Base-by-base conservation (phyloP, 1,284 basidiomycete genomes). In the Ustilago cynodontis region DNA sequence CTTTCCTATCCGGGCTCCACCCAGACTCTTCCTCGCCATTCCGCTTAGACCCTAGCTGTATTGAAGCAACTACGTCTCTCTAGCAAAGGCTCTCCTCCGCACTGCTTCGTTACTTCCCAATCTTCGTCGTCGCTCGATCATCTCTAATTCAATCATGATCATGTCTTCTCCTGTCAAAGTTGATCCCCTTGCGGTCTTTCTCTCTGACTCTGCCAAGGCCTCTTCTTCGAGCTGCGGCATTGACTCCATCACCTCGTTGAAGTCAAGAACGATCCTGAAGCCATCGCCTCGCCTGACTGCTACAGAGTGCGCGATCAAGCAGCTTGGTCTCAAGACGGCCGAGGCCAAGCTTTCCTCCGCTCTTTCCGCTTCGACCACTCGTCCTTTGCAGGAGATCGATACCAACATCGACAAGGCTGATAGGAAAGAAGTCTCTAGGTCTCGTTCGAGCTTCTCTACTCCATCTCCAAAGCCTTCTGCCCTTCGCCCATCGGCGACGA, bases 341-440 rank as follows among this genome's bases (percentile, higher is more conserved):
- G 28, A 18, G 49, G 4, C 22, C 16, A 35, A 45, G n/a, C 22
- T 28, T 7, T 43, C 50, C 14, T 6, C 5, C 2, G 26, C 41
- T 5, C 24, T 52, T 11, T 1, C 22, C 2, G 2, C 64, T 1
- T 53, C 68, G 9, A 13, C 24, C 26, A 41, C n/a, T 8, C 59
- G 70, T 26, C 59, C 64, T 16, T 64, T 72, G 8, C 64, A 63
- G 33, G 49, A 60, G 7, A 20, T 72, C 39, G 64, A 72, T 14
- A 37, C 55, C 39, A 72, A 72, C 49, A 20, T 72, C 20, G 26
- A 37, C 60, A 72, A 60, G 35, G 35, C 55, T 4, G 45, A 29
- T 14, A 58, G 67, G 24, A 52, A 56, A 31, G 43, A 59, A 45
- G 43, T 55, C 6, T 20, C 61, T 16, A 10, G 31, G 18, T 50